phyloP scores from a whole-genome alignment of 2,329 filamentous ascomycete genomes.

The Monosporascus sp. region DNA sequence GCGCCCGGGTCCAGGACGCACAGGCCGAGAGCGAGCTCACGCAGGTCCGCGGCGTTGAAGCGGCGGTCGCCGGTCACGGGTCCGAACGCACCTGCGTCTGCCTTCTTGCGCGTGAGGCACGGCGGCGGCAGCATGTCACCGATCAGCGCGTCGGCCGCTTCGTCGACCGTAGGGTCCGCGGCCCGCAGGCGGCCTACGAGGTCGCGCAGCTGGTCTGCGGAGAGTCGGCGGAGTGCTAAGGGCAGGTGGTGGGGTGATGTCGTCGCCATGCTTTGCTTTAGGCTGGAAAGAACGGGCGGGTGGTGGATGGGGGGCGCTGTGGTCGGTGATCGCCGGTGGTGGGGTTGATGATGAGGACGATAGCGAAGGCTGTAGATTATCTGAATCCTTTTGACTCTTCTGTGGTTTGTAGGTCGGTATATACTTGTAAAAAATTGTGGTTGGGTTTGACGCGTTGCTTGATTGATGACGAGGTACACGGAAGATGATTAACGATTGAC shows the following conservation, averaged over 20 bases:
- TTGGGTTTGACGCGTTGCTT: no score
- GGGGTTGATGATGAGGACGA: no score
- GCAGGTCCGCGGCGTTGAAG: background rate
- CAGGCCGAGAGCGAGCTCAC: background rate
- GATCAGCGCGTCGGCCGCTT: background rate
- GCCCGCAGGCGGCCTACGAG: background rate
- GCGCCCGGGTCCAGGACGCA: background rate
- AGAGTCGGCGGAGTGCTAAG: background rate
- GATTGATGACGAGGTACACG: no score
- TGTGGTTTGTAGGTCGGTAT: no score
- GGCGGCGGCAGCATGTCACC: background rate
- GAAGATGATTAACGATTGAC: no score
- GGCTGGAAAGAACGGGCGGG: background rate
- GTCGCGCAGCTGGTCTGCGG: background rate
- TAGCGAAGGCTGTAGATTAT: no score
- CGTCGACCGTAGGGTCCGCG: background rate
- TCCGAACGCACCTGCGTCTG: background rate
- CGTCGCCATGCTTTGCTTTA: background rate
- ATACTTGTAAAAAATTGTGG: no score
- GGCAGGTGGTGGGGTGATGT: background rate
- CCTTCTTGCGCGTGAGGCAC: background rate
- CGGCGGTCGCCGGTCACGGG: background rate
- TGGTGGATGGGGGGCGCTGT: no score
- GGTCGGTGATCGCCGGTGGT: no score
- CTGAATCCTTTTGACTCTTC: no score